These are phyloP conservation scores for Neoarthrinium moseri DNA, from an alignment of 2,329 filamentous ascomycete genomes.

Conservation along the genomic window DNA sequence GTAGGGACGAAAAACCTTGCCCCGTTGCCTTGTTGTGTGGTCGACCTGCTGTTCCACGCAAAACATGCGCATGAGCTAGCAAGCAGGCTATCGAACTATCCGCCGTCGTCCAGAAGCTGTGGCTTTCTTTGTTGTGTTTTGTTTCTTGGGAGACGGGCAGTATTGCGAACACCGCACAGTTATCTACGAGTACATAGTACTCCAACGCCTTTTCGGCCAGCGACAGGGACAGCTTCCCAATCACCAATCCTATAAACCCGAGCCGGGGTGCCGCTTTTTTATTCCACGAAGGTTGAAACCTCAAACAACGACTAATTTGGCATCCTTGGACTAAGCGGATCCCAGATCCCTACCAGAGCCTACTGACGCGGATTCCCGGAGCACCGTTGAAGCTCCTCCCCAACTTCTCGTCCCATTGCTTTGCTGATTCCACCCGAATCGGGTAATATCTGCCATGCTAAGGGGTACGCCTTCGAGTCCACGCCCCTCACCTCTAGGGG, in stretches of 20 bases:
- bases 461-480: neutral
- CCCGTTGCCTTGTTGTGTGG: neutral
- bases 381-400: neutral
- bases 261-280: slow-evolving; percentile 3
- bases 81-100: neutral
- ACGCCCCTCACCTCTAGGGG: neutral
- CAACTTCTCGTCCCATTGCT: neutral
- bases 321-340: slow-evolving; percentile 1
- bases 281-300: neutral
- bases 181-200: no score
- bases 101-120: no score
- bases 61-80: neutral
- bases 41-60: neutral
- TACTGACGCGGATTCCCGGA: neutral
- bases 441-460: slow-evolving; percentile 7
- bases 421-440: neutral
- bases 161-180: no score
- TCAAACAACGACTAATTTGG: slow-evolving; percentile 5
- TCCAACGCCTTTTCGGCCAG: neutral
- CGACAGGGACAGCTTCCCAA: neutral
- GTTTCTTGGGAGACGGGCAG: neutral
- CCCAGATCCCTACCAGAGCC: slow-evolving; percentile 3
- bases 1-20: neutral
- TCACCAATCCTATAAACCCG: neutral
- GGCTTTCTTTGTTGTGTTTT: no score